phyloP scores from a whole-genome alignment of 2,329 filamentous ascomycete species.

The Tricladium varicosporioides region DNA sequence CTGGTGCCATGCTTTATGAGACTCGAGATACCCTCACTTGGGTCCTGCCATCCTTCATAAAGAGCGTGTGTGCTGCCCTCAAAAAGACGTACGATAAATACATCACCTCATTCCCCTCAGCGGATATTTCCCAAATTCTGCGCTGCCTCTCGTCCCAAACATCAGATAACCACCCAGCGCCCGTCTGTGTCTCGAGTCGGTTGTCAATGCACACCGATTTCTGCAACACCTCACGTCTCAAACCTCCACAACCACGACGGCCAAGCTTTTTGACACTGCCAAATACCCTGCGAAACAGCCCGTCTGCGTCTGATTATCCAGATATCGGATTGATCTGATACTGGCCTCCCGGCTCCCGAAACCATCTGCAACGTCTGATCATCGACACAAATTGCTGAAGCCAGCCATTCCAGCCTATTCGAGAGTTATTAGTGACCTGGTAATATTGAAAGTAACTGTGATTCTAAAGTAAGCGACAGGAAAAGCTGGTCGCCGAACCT shows the following conservation, averaged over 20 bases:
- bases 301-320: constrained; percentile 18
- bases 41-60: background rate
- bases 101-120: constrained; percentile 17
- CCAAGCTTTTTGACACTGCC: constrained; percentile 23
- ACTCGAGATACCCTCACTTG: background rate
- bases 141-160: constrained; percentile 13
- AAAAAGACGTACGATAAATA: background rate
- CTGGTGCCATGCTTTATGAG: background rate
- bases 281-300: constrained; percentile 17
- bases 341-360: constrained; percentile 36
- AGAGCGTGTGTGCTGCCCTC: background rate
- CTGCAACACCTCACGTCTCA: constrained; percentile 28
- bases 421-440: constrained; percentile 35
- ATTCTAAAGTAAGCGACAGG: constrained; percentile 14
- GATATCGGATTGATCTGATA: constrained; percentile 27
- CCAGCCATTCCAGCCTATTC: constrained; percentile 22
- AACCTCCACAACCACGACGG: constrained; percentile 8
- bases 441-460: constrained; percentile 10
- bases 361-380: constrained; percentile 48
- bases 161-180: constrained; percentile 13
- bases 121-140: constrained; percentile 3
- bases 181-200: constrained; percentile 10
- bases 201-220: constrained; percentile 20
- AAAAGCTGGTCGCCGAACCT: constrained; percentile 6
- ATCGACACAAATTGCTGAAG: constrained; percentile 32